Conservation (phyloP, 2,329 filamentous ascomycete species). For the Ophiobolus disseminans region DNA sequence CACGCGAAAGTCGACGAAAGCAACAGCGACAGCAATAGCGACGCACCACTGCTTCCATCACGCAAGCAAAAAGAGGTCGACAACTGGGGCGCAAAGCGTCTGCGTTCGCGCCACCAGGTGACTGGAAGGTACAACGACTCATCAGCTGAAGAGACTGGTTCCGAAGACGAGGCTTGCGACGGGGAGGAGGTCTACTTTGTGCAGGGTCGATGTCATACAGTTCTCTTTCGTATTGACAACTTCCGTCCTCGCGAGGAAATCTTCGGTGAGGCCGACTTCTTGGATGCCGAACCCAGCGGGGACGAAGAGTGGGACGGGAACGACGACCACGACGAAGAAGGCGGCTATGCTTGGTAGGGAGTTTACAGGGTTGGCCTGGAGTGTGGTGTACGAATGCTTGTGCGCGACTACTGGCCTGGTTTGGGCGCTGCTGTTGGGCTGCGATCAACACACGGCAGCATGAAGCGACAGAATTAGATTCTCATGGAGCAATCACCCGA, state of each 20-base stretch:
- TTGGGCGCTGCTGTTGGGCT: conserved; percentile 29
- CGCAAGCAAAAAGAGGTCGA: conserved; percentile 30
- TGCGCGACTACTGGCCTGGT: neutral
- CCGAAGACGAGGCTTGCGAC: conserved; percentile 18
- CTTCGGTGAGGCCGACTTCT: conserved; percentile 75
- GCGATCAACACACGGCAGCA: conserved; percentile 11
- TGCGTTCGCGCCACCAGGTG: conserved; percentile 38
- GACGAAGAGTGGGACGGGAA: conserved; percentile 67
- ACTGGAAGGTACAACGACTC: conserved; percentile 38
- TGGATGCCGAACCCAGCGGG: conserved; percentile 66
- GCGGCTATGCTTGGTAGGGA: conserved; percentile 42
- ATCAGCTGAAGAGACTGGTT: conserved; percentile 36
- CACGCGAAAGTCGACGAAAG: conserved; percentile 16
- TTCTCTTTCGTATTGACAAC: conserved; percentile 78
- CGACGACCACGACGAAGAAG: conserved; percentile 54
- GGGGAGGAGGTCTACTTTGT: conserved; percentile 50
- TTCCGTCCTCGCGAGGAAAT: conserved; percentile 73
- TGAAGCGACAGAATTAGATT: conserved; percentile 7
- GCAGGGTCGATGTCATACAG: conserved; percentile 74
- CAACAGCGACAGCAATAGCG: conserved; percentile 41
- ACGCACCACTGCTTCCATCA: conserved; percentile 30
- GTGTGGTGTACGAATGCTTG: no score
- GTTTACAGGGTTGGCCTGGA: no score
- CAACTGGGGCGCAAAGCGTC: conserved; percentile 37
- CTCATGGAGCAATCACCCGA: no score